Evolutionary conservation across 208 protist species (phyloP).

Genomic region (Porcisia deanei): DNA sequence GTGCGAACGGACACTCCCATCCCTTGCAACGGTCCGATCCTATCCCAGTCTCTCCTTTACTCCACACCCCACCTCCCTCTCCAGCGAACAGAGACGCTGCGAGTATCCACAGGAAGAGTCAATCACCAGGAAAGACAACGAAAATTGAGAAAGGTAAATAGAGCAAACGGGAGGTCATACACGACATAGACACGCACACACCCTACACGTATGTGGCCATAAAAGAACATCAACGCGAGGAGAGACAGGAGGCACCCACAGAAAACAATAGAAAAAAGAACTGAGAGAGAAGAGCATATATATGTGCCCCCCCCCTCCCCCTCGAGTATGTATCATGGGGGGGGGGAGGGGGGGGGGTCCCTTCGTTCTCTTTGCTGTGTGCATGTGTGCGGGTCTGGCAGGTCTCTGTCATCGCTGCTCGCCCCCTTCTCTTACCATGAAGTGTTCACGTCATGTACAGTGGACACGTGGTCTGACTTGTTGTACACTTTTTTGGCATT

Average conservation of each 20-base stretch:
- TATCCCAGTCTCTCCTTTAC: neutral
- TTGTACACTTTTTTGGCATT: neutral
- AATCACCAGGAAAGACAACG: neutral
- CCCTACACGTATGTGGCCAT: neutral
- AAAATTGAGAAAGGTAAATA: neutral
- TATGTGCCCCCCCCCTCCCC: neutral
- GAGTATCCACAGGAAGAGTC: neutral
- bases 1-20: too few relatives aligned
- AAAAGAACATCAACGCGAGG: neutral
- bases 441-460: neutral
- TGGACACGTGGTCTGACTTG: too few relatives aligned
- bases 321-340: neutral
- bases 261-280: conserved; percentile 2
- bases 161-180: neutral
- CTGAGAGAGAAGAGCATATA: neutral
- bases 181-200: too few relatives aligned
- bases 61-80: neutral
- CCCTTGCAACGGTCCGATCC: neutral
- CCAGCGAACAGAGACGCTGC: neutral
- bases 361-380: neutral
- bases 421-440: neutral
- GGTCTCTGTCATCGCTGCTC: neutral
- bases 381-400: neutral
- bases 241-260: neutral
- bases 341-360: too few relatives aligned